Evolutionary conservation across 768 basidiomycete species (phyloP).

Genomic region (Gymnopilus junonius): DNA sequence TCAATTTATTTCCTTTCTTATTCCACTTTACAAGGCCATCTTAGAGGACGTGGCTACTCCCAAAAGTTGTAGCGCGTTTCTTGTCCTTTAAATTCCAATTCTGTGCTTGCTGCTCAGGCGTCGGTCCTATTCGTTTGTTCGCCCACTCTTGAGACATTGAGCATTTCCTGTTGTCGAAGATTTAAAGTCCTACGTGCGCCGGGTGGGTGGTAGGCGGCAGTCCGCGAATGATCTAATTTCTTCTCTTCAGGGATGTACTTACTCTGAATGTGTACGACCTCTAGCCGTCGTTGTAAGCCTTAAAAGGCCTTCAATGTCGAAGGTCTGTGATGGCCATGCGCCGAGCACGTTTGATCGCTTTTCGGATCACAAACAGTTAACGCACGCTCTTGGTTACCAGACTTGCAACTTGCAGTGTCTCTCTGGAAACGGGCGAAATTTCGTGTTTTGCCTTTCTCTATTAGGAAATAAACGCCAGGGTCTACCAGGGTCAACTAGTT

Average conservation of each 20-base stretch:
- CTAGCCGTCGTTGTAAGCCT: neutral
- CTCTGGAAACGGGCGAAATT: neutral
- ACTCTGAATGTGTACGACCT: neutral
- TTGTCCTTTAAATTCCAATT: too few species aligned
- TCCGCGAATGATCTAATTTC: too few species aligned
- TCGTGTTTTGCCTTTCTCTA: neutral
- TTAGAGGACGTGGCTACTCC: too few species aligned
- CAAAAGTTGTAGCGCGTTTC: too few species aligned
- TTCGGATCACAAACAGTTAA: neutral
- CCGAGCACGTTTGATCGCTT: neutral
- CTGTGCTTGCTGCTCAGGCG: too few species aligned
- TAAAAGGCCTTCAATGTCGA: neutral
- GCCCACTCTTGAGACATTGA: too few species aligned
- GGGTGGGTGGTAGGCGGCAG: too few species aligned
- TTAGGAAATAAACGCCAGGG: slow-evolving; percentile 1
- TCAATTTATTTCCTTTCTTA: neutral
- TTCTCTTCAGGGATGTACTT: neutral
- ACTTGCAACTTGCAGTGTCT: neutral
- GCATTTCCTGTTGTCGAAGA: too few species aligned
- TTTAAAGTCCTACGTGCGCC: too few species aligned
- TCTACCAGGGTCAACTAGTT: neutral
- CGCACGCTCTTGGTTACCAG: neutral
- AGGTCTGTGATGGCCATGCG: neutral
- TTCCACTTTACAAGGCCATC: too few species aligned
- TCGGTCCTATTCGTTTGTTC: too few species aligned